Evolutionary conservation across 352 stramenopile species (phyloP), one percentile per base, ranked within the genome.

Genomic region (Pythium grandisporangium): DNA sequence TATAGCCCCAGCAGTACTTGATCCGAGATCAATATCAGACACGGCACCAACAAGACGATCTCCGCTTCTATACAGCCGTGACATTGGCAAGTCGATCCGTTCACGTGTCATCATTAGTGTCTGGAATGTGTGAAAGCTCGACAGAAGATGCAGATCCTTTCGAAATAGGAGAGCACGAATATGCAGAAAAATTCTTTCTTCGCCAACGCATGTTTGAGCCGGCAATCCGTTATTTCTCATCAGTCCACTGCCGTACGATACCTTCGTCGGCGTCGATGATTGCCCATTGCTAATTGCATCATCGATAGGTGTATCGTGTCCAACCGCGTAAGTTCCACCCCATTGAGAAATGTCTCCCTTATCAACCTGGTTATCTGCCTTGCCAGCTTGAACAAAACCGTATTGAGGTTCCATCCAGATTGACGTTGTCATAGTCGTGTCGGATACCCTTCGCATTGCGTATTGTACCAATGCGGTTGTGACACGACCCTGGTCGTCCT

Each of bases 331-430:
- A 26, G 68, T 68, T 26, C 86, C 38, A 30, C 66, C 72, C 61
- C 66, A 78, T 37, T 88, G 75, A 48, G 89, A 84, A 4, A 34
- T 63, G 38, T 88, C 74, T 4, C 51, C 70, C n/a, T 50, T 32
- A 23, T 75, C 69, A 23, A 58, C 51, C 29, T 64, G 39, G 26
- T 61, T 16, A n/a, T n/a, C n/a, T n/a, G n/a, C n/a, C n/a, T n/a
- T n/a, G n/a, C n/a, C n/a, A n/a, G n/a, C n/a, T 38, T 84, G 84
- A 16, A 86, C 63, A 34, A 71, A 59, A 5, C 78, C 78, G 53
- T 89, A 70, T 45, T 90, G 75, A 3, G 81, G 81, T 48, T 94
- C 81, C 78, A 94, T 92, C 81, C 81, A 94, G 26, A 94, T 79
- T 6, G 78, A 92, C 8, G 78, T 94, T 63, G 88, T 68, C 25